Evolutionary conservation across 1,284 basidiomycete species (phyloP).

Genomic region (Fistulinella staudtii): DNA sequence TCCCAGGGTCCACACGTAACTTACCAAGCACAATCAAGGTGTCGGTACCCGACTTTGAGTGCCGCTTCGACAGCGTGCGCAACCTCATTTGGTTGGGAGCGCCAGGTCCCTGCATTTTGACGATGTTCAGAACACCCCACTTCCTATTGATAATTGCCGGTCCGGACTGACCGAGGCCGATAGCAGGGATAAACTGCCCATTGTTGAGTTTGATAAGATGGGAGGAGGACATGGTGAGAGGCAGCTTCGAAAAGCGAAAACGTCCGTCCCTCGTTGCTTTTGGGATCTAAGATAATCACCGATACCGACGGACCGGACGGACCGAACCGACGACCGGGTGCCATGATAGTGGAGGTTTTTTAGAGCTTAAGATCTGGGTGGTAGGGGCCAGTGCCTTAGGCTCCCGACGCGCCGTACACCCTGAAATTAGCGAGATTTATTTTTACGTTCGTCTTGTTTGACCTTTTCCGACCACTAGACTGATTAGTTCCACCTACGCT

Average conservation of each 20-base stretch:
- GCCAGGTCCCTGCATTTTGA: slow-evolving; percentile 68
- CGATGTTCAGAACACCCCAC: neutral
- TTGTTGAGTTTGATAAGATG: slow-evolving; percentile 67
- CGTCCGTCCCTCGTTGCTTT: neutral
- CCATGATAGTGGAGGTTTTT: neutral
- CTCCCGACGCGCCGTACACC: too few relatives aligned
- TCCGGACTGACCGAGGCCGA: slow-evolving; percentile 63
- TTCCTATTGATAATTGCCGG: neutral
- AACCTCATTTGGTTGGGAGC: slow-evolving; percentile 71
- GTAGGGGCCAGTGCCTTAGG: too few relatives aligned
- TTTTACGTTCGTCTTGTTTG: neutral
- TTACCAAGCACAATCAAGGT: slow-evolving; percentile 77
- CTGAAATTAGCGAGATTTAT: too few relatives aligned
- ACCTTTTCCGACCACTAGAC: too few relatives aligned
- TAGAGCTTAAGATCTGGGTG: neutral
- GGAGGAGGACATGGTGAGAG: slow-evolving; percentile 33
- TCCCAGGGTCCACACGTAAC: slow-evolving; percentile 21
- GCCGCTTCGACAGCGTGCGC: slow-evolving; percentile 67
- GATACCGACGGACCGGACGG: slow-evolving; percentile 16
- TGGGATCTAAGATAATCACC: slow-evolving; percentile 2
- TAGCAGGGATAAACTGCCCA: slow-evolving; percentile 60
- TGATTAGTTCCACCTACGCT: too few relatives aligned
- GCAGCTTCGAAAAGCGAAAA: neutral
- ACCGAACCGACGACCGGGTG: slow-evolving; percentile 13
- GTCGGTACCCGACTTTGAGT: slow-evolving; percentile 73